Evolutionary conservation across 306 rosid species (phyloP), one percentile per base, ranked within the genome.

Genomic region (Gynostemma pentaphyllum): DNA sequence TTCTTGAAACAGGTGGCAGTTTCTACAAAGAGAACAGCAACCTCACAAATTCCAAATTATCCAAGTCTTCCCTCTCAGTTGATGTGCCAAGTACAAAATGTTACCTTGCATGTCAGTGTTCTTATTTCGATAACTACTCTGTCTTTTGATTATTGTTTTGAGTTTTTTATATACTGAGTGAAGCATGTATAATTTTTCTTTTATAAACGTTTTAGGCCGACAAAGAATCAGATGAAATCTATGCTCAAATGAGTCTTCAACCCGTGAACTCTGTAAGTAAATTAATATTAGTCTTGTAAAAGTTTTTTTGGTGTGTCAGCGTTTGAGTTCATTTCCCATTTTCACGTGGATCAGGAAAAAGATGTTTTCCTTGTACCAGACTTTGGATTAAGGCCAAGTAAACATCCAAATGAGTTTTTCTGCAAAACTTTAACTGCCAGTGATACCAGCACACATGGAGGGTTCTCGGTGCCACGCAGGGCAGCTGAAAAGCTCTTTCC

Each of bases 401-500:
- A 88, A 63, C 99, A 94, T 73, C 97, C 99, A 11, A 88, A 49
- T 62, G 97, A 90, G 48, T 90, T 87, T 74, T 90, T 90, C 87
- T 90, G 97, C 82, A 90, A 90, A 75, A 87, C 88, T 44, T 86
- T 94, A 80, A 90, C 97, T 11, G 96, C 97, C 45, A 90, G 97
- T 77, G 97, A 90, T 55, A 87, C 96, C 1, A 90, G 97, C 79
- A 87, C 97, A 0, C 97, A 87, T 49, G 97, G 97, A 13, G 96
- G 97, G 0, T 90, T 90, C 68, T 90, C 96, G 1, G 97, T 90
- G 64, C 97, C 97, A 1, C 85, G 96, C 40, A 81, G 97, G 69
- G 90, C 97, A 26, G 97, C 97, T 16, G 97, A 90, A 61, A 90
- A 90, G 79, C 96, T 87, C 15, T 90, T 90, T 77, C 97, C 96